Conservation (phyloP, 192 early-diverging fungal genomes). For the Rhizophagus prolifer region DNA sequence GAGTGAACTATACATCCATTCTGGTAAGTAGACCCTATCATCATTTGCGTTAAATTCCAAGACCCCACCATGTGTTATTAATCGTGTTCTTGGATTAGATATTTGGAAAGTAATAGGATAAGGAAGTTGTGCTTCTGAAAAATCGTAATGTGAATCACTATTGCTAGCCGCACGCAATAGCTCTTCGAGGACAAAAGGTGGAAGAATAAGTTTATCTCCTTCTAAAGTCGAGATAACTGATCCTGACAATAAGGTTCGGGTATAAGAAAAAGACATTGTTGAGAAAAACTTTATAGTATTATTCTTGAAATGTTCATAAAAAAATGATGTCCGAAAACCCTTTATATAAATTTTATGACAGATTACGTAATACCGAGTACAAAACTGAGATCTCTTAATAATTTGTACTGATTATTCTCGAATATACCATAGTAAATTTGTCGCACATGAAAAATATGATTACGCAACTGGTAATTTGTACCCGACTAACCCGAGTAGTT, state of each 20-base stretch:
- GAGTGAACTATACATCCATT: constrained; percentile 53
- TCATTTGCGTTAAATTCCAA: constrained; percentile 69
- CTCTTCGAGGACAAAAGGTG: constrained; percentile 49
- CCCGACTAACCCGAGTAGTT: no score
- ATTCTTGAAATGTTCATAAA: no score
- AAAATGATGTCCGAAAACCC: no score
- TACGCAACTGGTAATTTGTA: no score
- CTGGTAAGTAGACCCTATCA: constrained; percentile 47
- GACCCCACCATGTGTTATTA: constrained; percentile 62
- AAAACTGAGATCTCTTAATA: no score
- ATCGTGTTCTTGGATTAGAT: constrained; percentile 44
- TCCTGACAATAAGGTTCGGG: constrained; percentile 5
- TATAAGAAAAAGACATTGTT: constrained; percentile 6
- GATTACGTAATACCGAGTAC: no score
- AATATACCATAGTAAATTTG: no score
- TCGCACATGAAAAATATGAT: no score
- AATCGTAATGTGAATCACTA: constrained; percentile 11
- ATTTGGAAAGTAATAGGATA: constrained; percentile 63
- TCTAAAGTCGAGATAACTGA: constrained; percentile 30
- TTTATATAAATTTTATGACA: no score
- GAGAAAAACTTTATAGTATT: no score
- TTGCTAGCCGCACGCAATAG: constrained; percentile 42
- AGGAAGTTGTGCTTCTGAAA: constrained; percentile 36
- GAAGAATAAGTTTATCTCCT: constrained; percentile 61
- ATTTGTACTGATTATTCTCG: no score